Evolutionary conservation across 202 grass and related monocot genomes (phyloP), one percentile per base, ranked within the genome.

Genomic region (Bolboschoenoplectus hybrid): DNA sequence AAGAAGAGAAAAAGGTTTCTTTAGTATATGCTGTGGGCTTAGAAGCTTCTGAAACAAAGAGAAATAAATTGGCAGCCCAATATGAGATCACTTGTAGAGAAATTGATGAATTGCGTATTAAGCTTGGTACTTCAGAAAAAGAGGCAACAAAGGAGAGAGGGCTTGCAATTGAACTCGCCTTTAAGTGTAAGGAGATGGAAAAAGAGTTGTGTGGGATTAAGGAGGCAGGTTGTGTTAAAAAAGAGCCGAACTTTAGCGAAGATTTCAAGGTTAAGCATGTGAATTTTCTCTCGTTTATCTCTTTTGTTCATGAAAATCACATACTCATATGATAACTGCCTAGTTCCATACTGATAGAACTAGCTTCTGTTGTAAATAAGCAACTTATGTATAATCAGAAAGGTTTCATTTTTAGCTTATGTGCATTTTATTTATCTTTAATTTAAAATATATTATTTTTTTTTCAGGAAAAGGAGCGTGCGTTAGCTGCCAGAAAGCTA

Each of bases 261-360:
- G 76, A 90, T 49, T 73, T 91, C 45, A 83, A 94, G 72, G 70
- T 86, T 20, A 91, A 65, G 87, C 93, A 94, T 91, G 97, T 97
- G 87, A 88, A 46, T 26, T 88, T 67, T 61, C 46, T 87, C 10
- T 58, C 17, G 16, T 6, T 38, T 62, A 44, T 82, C 39, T 4
- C 11, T 78, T 10, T 47, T 45, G 58, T 40, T 79, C 14, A 58
- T 57, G 34, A 79, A 78, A 67, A 67, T 1, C 5, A 45, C 5
- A 1, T 76, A 46, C 3, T 13, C 2, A 16, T 46, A 81, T 63
- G 38, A 44, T 64, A 36, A 64, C 52, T 44, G 55, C 19, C 19
- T 45, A 82, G 36, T 82, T 63, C 79, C 16, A 13, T 46, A 63
- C 35, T 39, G 55, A 63, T 20, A n/a, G 9, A 62, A 32, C 20